Conservation (phyloP, 169 alveolate genomes). For the Eimeria falciformis region DNA sequence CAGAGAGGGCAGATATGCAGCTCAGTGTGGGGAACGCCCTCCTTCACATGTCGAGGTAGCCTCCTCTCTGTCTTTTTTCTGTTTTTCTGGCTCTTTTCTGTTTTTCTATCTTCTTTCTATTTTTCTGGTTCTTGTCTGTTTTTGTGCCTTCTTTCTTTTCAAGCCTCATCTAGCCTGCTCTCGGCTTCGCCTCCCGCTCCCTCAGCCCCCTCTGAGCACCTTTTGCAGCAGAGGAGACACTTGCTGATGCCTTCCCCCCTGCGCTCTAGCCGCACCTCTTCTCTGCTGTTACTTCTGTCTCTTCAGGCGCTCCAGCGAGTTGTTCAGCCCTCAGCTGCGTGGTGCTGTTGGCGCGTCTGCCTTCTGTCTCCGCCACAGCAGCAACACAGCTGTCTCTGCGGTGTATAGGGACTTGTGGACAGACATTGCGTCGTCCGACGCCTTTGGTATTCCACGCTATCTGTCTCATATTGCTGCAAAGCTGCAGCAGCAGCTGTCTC, state of each 20-base stretch:
- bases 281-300: not conserved
- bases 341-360: conserved; percentile 52
- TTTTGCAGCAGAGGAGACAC: too few relatives aligned
- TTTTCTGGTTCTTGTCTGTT: not conserved
- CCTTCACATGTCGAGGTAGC: conserved; percentile 55
- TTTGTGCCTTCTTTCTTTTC: too few relatives aligned
- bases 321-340: conserved; percentile 26
- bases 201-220: not conserved
- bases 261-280: not conserved
- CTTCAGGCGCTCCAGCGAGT: conserved; percentile 66
- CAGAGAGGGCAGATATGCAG: conserved; percentile 51
- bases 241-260: not conserved
- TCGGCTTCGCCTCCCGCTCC: not conserved
- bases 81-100: not conserved
- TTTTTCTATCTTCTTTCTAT: not conserved
- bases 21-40: conserved; percentile 68
- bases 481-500: conserved; percentile 32
- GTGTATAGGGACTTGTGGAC: conserved; percentile 65
- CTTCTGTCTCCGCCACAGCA: conserved; percentile 68
- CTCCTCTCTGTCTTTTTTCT: not conserved
- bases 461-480: conserved; percentile 21
- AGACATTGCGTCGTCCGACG: conserved; percentile 66
- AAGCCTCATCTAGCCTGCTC: too few relatives aligned
- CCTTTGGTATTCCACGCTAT: conserved; percentile 59
- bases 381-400: conserved; percentile 35